These are phyloP conservation scores for Wallemia mellicola DNA, from an alignment of 1,284 basidiomycete species.

Conservation along the genomic window DNA sequence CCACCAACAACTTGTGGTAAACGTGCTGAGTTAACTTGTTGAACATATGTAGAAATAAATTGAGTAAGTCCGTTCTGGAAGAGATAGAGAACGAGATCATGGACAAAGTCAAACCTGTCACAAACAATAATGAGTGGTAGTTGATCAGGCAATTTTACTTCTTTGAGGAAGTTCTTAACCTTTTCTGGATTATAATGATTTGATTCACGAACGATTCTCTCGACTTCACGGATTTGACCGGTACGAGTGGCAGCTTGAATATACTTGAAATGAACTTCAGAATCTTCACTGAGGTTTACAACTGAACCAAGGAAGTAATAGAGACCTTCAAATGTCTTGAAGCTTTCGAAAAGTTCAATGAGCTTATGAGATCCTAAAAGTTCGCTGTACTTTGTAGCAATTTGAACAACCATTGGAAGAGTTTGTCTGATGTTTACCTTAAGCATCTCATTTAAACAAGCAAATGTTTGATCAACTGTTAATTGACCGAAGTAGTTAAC, in stretches of 20 bases:
- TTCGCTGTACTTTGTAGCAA: slow-evolving; percentile 97
- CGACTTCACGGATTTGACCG: slow-evolving; percentile 93
- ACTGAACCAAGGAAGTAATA: slow-evolving; percentile 96
- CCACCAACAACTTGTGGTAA: slow-evolving; percentile 98
- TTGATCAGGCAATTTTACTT: slow-evolving; percentile 87
- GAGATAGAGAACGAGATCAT: slow-evolving; percentile 91
- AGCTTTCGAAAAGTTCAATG: slow-evolving; percentile 95
- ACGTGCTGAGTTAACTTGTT: slow-evolving; percentile 83
- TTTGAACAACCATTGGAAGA: slow-evolving; percentile 83
- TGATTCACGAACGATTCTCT: slow-evolving; percentile 90
- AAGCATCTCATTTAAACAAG: slow-evolving; percentile 91
- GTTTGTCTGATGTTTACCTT: slow-evolving; percentile 92
- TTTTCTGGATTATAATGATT: slow-evolving; percentile 98
- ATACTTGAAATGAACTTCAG: slow-evolving; percentile 99
- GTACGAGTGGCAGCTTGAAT: slow-evolving; percentile 97
- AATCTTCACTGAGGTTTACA: slow-evolving; percentile 83
- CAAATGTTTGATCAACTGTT: slow-evolving; percentile 95
- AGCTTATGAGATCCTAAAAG: slow-evolving; percentile 87
- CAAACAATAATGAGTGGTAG: slow-evolving; percentile 98
- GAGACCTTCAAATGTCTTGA: slow-evolving; percentile 91
- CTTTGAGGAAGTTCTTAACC: slow-evolving; percentile 57
- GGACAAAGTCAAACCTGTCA: slow-evolving; percentile 98
- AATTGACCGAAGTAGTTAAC: slow-evolving; percentile 91
- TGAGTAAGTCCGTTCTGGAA: slow-evolving; percentile 92
- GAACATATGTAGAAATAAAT: slow-evolving; percentile 98